Conservation (phyloP, 768 basidiomycete species). For the Infundibulicybe gibba region DNA sequence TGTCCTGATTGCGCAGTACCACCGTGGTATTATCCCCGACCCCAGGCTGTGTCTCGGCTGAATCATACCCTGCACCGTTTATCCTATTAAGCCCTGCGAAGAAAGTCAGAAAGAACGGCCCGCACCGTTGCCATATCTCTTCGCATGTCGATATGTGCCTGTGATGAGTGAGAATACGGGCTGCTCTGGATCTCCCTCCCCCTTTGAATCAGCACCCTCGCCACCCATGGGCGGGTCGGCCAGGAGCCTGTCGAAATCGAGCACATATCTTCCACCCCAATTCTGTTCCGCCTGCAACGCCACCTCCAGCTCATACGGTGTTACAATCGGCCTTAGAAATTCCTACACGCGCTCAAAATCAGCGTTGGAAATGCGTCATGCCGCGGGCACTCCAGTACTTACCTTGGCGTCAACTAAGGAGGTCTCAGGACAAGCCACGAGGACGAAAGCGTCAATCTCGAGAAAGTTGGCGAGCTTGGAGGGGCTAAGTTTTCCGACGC, state of each 20-base stretch:
- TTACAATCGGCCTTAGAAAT: slow-evolving; percentile 87
- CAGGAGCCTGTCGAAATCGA: slow-evolving; percentile 70
- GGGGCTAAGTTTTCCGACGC: slow-evolving; percentile 92
- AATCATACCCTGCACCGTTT: slow-evolving; percentile 7
- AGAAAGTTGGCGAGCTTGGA: slow-evolving; percentile 94
- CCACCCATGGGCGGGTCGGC: slow-evolving; percentile 16
- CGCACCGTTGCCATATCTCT: slow-evolving; percentile 51
- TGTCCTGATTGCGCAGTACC: slow-evolving; percentile 62
- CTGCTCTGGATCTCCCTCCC: slow-evolving; percentile 56
- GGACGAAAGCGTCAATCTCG: slow-evolving; percentile 93
- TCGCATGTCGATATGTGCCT: slow-evolving; percentile 80
- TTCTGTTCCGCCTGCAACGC: slow-evolving; percentile 67
- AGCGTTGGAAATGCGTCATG: not conserved
- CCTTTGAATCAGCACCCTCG: slow-evolving; percentile 9
- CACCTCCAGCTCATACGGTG: slow-evolving; percentile 86
- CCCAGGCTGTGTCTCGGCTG: not conserved
- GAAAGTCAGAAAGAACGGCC: too few species aligned
- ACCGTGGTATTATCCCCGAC: slow-evolving; percentile 24
- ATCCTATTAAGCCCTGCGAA: too few species aligned
- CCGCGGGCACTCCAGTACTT: not conserved
- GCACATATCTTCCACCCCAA: slow-evolving; percentile 77
- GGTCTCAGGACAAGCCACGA: slow-evolving; percentile 94
- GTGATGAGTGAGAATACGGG: slow-evolving; percentile 86
- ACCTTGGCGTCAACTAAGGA: slow-evolving; percentile 74
- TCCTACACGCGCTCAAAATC: slow-evolving; percentile 46